Percentiles rank a stretch among this genome's conserved stretches.
phyloP scores from a whole-genome alignment of 441 rosid genomes.

The Raphanus hybrid region DNA sequence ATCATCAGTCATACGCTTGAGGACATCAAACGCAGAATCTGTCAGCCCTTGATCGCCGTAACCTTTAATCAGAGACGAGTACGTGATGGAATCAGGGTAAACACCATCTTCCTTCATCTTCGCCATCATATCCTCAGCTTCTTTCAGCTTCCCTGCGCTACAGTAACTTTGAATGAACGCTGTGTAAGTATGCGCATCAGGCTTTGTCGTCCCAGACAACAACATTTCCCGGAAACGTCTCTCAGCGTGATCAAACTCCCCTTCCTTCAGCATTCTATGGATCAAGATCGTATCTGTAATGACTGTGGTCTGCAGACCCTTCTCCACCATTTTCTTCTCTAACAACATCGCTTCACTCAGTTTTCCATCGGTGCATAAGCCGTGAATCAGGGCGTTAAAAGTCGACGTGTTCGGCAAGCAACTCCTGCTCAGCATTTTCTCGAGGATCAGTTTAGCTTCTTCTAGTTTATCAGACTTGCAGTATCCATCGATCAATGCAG shows the following conservation, averaged over 20 bases:
- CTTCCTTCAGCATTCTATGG: conserved; percentile 59
- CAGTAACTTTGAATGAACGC: conserved; percentile 70
- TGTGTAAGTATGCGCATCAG: conserved; percentile 73
- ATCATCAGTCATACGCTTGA: conserved; percentile 69
- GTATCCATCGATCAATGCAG: conserved; percentile 81
- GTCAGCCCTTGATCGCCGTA: conserved; percentile 62
- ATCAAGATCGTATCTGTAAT: conserved; percentile 71
- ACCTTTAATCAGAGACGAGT: conserved; percentile 63
- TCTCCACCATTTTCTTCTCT: conserved; percentile 58
- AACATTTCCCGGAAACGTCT: conserved; percentile 56
- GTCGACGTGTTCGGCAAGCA: conserved; percentile 67
- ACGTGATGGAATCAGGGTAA: conserved; percentile 63
- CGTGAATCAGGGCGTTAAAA: conserved; percentile 74
- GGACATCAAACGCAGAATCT: conserved; percentile 69
- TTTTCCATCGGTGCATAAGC: conserved; percentile 60
- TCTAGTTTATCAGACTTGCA: conserved; percentile 65
- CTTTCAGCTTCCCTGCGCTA: conserved; percentile 57
- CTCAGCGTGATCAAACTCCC: conserved; percentile 62
- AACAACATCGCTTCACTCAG: conserved; percentile 49
- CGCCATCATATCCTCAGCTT: conserved; percentile 62
- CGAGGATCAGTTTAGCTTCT: conserved; percentile 58
- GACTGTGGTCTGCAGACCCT: conserved; percentile 55
- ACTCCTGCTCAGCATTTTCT: conserved; percentile 56
- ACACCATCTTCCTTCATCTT: conserved; percentile 68
- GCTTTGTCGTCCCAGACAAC: conserved; percentile 54